phyloP scores from a whole-genome alignment of 176 grass and related monocot species.

The Neostapfia colusana region DNA sequence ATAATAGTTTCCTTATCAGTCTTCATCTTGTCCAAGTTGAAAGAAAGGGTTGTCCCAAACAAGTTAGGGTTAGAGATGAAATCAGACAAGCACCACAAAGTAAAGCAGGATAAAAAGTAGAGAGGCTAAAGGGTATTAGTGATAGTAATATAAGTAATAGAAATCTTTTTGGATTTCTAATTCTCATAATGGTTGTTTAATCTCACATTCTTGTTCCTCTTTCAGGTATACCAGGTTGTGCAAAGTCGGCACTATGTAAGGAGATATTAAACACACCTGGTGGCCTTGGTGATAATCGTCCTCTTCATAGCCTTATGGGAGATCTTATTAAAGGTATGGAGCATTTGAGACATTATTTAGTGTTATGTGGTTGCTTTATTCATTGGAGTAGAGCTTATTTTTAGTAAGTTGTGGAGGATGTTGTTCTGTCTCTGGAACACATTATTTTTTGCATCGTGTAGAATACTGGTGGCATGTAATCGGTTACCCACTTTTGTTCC shows the following conservation, averaged over 20 bases:
- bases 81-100: neutral
- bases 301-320: slow-evolving; percentile 93
- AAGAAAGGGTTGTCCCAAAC: neutral
- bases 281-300: slow-evolving; percentile 82
- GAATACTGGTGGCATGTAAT: neutral
- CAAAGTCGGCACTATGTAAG: slow-evolving; percentile 91
- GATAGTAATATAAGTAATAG: neutral
- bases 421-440: too few relatives aligned
- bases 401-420: too few relatives aligned
- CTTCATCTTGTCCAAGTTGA: neutral
- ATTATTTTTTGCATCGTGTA: too few relatives aligned
- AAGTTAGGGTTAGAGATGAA: neutral
- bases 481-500: neutral
- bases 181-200: slow-evolving; percentile 4
- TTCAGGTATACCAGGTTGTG: slow-evolving; percentile 97
- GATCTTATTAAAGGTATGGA: slow-evolving; percentile 90
- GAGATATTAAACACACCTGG: slow-evolving; percentile 75
- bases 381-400: too few relatives aligned
- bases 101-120: neutral
- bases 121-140: neutral
- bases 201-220: slow-evolving; percentile 36
- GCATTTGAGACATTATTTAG: slow-evolving; percentile 17
- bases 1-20: slow-evolving; percentile 8
- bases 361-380: neutral
- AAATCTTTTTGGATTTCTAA: neutral